These are phyloP conservation scores for Pyricularia sp. DNA, from an alignment of 2,329 filamentous ascomycete genomes.

Conservation along the genomic window DNA sequence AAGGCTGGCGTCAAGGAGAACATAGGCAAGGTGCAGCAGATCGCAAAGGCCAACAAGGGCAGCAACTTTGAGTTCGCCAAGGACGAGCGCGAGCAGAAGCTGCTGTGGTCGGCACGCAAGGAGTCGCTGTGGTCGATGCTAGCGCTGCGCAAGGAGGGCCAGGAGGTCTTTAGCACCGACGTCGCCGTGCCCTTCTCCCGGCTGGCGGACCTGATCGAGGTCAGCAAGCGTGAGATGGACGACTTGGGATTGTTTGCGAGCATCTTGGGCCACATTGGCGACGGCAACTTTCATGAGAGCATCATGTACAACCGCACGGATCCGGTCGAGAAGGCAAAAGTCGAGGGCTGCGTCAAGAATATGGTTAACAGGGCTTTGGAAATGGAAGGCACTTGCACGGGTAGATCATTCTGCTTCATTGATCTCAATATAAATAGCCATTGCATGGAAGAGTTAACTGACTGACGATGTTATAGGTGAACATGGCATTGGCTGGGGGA, in stretches of 20 bases:
- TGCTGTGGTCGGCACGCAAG: slow-evolving; percentile 74
- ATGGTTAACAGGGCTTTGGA: slow-evolving; percentile 88
- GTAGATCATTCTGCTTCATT: neutral
- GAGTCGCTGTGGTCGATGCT: slow-evolving; percentile 81
- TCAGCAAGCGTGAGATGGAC: slow-evolving; percentile 84
- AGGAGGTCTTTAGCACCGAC: slow-evolving; percentile 74
- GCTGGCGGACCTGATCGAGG: slow-evolving; percentile 66
- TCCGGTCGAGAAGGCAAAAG: slow-evolving; percentile 60
- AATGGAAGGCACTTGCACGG: slow-evolving; percentile 91
- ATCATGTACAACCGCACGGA: slow-evolving; percentile 77
- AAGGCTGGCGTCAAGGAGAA: slow-evolving; percentile 71
- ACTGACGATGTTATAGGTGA: slow-evolving; percentile 36
- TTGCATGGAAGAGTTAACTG: neutral
- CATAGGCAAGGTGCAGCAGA: slow-evolving; percentile 56
- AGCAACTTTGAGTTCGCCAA: slow-evolving; percentile 69
- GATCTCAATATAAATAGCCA: neutral
- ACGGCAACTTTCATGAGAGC: slow-evolving; percentile 90
- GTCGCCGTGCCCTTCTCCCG: slow-evolving; percentile 73
- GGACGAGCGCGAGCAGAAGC: slow-evolving; percentile 59
- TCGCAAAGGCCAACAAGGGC: slow-evolving; percentile 56
- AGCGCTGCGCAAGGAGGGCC: slow-evolving; percentile 52
- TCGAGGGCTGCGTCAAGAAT: slow-evolving; percentile 73
- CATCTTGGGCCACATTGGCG: slow-evolving; percentile 82
- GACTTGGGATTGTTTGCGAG: slow-evolving; percentile 78
- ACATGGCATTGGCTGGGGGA: slow-evolving; percentile 77